phyloP scores from a whole-genome alignment of 768 basidiomycete genomes.

The Naganishia friedmannii region DNA sequence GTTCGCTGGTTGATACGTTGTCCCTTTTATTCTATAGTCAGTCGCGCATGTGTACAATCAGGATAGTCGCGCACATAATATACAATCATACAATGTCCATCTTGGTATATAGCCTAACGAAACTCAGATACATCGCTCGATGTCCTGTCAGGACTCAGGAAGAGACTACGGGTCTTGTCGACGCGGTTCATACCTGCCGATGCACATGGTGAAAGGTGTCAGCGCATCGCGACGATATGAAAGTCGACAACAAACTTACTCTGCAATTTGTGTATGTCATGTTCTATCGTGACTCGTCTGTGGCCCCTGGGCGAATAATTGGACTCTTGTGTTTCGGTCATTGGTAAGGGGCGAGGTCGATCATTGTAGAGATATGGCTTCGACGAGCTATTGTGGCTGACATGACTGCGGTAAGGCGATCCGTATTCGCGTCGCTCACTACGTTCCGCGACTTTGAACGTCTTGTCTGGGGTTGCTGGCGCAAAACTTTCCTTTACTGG shows the following conservation, averaged over 20 bases:
- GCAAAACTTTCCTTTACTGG: neutral
- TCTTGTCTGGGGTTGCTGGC: neutral
- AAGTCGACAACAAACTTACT: constrained; percentile 11
- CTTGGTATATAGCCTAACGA: neutral
- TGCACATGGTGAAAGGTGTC: too few species aligned
- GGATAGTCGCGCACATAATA: neutral
- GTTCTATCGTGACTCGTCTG: constrained; percentile 47
- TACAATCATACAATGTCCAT: neutral
- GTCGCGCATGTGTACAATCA: too few species aligned
- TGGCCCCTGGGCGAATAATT: constrained; percentile 39
- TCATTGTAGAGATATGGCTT: constrained; percentile 14
- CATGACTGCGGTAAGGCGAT: neutral
- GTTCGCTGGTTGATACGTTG: neutral
- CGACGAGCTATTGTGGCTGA: neutral
- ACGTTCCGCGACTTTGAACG: neutral
- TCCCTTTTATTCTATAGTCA: neutral
- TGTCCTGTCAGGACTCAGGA: neutral
- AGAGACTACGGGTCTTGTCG: constrained; percentile 5
- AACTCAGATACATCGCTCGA: neutral
- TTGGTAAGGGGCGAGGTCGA: constrained; percentile 26
- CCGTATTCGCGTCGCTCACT: neutral
- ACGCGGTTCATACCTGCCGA: constrained; percentile 7
- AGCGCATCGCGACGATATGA: too few species aligned
- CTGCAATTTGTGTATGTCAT: constrained; percentile 43
- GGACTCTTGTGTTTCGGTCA: constrained; percentile 29